Conservation (phyloP, 345 rosid species). For the Boechera divaricarpa region DNA sequence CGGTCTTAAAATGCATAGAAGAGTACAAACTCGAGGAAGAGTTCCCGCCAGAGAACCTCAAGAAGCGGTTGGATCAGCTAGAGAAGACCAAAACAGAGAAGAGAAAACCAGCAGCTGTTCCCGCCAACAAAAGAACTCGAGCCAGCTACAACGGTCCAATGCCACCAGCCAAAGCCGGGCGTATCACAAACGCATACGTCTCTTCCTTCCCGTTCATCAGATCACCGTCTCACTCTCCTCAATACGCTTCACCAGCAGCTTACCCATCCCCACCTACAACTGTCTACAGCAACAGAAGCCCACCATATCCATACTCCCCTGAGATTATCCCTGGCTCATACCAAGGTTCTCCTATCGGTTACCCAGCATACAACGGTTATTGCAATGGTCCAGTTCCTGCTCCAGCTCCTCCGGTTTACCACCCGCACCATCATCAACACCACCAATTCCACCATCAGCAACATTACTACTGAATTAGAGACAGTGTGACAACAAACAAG, state of each 20-base stretch:
- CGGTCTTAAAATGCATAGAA: constrained; percentile 95
- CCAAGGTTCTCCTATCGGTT: constrained; percentile 47
- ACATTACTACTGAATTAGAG: constrained; percentile 49
- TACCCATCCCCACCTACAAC: constrained; percentile 66
- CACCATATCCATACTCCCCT: constrained; percentile 45
- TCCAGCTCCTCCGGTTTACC: constrained; percentile 48
- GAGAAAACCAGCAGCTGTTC: constrained; percentile 78
- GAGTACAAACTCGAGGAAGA: constrained; percentile 89
- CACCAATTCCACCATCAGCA: constrained; percentile 48
- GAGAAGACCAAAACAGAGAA: constrained; percentile 94
- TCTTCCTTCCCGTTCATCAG: constrained; percentile 89
- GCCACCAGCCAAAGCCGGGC: constrained; percentile 99
- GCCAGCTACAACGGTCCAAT: constrained; percentile 92
- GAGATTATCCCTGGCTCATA: constrained; percentile 41
- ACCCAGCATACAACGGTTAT: constrained; percentile 45
- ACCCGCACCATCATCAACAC: constrained; percentile 46
- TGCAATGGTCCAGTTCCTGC: constrained; percentile 44
- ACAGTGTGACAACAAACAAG: constrained; percentile 39
- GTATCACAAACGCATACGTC: constrained; percentile 86
- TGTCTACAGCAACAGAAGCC: constrained; percentile 49
- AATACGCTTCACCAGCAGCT: constrained; percentile 64
- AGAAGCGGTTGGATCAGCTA: constrained; percentile 97
- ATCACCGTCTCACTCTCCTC: constrained; percentile 89
- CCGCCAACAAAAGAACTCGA: constrained; percentile 92
- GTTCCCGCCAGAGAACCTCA: constrained; percentile 92